Evolutionary conservation across 2,329 filamentous ascomycete genomes (phyloP), one percentile per base, ranked within the genome.

Genomic region (Pseudogymnoascus pannorum): DNA sequence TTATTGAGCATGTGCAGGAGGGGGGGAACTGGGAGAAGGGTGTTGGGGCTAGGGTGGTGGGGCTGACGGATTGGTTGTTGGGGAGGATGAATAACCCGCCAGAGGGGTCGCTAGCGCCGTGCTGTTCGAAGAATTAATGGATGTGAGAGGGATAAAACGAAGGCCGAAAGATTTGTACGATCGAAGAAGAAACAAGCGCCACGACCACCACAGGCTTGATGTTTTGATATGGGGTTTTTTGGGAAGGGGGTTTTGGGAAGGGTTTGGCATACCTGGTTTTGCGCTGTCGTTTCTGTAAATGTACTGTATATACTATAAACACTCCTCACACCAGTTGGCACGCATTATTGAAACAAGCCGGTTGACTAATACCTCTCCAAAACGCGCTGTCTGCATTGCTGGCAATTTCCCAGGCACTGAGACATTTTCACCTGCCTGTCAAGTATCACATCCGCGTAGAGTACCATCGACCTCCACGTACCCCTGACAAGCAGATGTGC

Each of bases 61-160:
- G 89, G 12, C 77, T 97, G 66, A 97, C 94, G 14, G 94, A 99
- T 72, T 97, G 94, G 93, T 76, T 99, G 65, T 79, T 97, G 38
- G 92, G 92, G 2, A 88, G 88, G 58, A 87, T 92, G 66, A 42
- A 42, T 42, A 82, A 81, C 71, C 81, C 57, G 12, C 63, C 62
- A 26, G 62, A 65, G 16, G 63, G 65, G 59, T 68, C 61, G 60
- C 65, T 65, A 58, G 60, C 63, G 33, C 66, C 48, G 31, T 57
- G 48, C 14, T 57, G 48, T 20, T 18, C 48, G 26, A 20, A n/a
- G n/a, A n/a, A n/a, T n/a, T n/a, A n/a, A n/a, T n/a, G n/a, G n/a
- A n/a, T n/a, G n/a, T n/a, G n/a, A n/a, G n/a, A n/a, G n/a, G n/a
- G n/a, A n/a, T n/a, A n/a, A n/a, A n/a, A n/a, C n/a, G n/a, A n/a